These are phyloP conservation scores for Paramecium primaurelia DNA, from an alignment of 73 alveolate species.

Conservation along the genomic window DNA sequence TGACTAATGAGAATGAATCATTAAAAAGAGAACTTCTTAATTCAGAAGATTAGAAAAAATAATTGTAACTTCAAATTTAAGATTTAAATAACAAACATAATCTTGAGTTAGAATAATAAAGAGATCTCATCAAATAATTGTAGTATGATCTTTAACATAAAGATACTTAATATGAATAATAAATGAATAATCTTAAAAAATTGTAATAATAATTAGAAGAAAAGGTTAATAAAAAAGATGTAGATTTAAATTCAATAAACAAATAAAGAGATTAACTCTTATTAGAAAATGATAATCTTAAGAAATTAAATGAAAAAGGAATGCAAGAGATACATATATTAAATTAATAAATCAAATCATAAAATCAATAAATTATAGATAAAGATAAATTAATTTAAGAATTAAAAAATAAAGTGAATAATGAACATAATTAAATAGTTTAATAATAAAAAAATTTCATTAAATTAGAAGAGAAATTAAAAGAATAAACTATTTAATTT, in stretches of 20 bases:
- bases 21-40: neutral
- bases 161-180: neutral
- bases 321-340: neutral
- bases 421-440: neutral
- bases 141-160: neutral
- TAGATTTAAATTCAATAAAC: neutral
- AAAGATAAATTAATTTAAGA: neutral
- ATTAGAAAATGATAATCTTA: neutral
- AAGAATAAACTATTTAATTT: neutral
- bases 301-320: neutral
- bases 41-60: neutral
- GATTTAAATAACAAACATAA: neutral
- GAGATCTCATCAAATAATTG: neutral
- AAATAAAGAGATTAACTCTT: neutral
- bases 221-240: neutral
- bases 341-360: neutral
- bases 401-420: neutral
- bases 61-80: slow-evolving; percentile 29
- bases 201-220: neutral
- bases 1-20: neutral
- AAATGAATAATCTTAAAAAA: neutral
- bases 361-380: neutral
- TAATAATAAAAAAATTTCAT: neutral
- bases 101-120: neutral
- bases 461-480: neutral